Conservation (phyloP, 495 filamentous ascomycete genomes). For the Aspergillus baeticus region DNA sequence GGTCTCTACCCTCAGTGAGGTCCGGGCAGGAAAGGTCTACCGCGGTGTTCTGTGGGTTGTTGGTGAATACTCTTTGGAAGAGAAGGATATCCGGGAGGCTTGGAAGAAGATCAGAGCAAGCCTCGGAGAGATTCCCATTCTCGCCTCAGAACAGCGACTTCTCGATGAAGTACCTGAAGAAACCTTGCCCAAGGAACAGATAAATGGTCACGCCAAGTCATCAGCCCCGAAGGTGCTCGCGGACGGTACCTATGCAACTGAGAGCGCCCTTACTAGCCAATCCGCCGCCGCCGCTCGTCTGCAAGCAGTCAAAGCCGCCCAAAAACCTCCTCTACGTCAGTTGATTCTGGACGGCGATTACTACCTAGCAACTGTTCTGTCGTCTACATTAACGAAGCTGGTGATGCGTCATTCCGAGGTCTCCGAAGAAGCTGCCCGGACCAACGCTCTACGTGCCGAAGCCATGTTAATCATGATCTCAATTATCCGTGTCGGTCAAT, state of each 20-base stretch:
- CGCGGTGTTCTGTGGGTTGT: conserved; percentile 96
- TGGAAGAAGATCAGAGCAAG: conserved; percentile 96
- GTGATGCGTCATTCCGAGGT: conserved; percentile 98
- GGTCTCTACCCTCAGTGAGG: conserved; percentile 88
- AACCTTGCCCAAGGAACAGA: conserved; percentile 64
- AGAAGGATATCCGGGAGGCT: conserved; percentile 90
- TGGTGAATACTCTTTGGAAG: conserved; percentile 93
- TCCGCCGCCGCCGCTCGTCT: conserved; percentile 86
- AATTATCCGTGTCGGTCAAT: conserved; percentile 95
- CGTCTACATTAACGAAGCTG: conserved; percentile 92
- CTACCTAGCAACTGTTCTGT: conserved; percentile 92
- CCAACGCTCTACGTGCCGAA: conserved; percentile 91
- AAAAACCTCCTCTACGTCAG: conserved; percentile 93
- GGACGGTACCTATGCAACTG: conserved; percentile 96
- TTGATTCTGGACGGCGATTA: conserved; percentile 97
- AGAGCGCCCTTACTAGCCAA: conserved; percentile 91
- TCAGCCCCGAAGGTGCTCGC: conserved; percentile 84
- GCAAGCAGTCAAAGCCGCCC: conserved; percentile 93
- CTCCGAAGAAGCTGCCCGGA: conserved; percentile 79
- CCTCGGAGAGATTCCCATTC: conserved; percentile 94
- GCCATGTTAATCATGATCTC: conserved; percentile 99
- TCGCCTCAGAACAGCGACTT: conserved; percentile 91
- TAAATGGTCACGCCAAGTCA: conserved; percentile 77
- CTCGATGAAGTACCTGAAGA: conserved; percentile 78
- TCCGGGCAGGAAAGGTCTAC: conserved; percentile 96